Evolutionary conservation across 2,329 filamentous ascomycete genomes (phyloP).

Genomic region (Scytalidium lignicola): DNA sequence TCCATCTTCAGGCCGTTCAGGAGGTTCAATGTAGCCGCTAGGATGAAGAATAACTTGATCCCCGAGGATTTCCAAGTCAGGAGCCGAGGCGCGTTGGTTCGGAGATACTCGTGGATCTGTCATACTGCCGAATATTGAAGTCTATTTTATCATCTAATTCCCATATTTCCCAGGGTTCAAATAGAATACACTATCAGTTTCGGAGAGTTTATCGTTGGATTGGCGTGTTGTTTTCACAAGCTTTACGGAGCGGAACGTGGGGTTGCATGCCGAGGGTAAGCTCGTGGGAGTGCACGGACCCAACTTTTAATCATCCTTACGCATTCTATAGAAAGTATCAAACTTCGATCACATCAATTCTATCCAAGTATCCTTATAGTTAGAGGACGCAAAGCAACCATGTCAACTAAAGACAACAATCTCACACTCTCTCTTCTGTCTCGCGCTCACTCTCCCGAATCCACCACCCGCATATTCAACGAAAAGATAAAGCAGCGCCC

Average conservation of each 20-base stretch:
- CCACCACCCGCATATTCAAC: constrained; percentile 64
- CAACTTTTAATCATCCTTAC: background rate
- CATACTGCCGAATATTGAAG: background rate
- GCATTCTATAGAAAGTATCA: background rate
- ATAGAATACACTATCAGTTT: background rate
- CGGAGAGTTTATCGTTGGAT: background rate
- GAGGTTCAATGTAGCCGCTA: constrained; percentile 57
- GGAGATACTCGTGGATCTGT: constrained; percentile 16
- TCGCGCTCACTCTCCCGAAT: constrained; percentile 73
- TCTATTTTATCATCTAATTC: background rate
- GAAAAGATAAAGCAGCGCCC: constrained; percentile 82
- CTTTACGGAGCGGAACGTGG: background rate
- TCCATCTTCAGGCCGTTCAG: constrained; percentile 35
- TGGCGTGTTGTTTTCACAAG: background rate
- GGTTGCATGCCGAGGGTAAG: background rate
- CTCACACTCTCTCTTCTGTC: constrained; percentile 62
- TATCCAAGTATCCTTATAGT: too few species aligned
- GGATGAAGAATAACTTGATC: constrained; percentile 71
- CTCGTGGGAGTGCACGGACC: background rate
- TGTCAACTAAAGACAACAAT: constrained; percentile 4
- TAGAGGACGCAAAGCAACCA: background rate
- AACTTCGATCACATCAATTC: background rate
- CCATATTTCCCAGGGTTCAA: background rate
- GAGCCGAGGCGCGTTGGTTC: constrained; percentile 49
- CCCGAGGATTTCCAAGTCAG: constrained; percentile 73